phyloP scores from a whole-genome alignment of 73 alveolate genomes.

The Paramecium caudatum region DNA sequence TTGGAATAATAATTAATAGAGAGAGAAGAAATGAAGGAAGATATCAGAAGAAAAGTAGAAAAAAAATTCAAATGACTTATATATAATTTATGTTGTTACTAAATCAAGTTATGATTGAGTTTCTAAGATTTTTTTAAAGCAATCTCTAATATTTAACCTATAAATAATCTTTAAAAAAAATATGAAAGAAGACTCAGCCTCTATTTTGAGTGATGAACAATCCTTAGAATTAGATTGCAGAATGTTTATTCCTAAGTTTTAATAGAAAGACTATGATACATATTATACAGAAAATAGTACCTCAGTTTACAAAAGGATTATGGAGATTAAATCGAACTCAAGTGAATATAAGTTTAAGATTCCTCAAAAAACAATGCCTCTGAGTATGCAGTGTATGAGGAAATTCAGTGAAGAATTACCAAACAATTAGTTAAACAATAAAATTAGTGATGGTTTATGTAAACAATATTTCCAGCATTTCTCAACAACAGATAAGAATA shows the following conservation, averaged over 20 bases:
- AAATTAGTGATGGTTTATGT: too few species aligned
- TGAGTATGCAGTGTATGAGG: not conserved
- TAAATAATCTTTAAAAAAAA: too few species aligned
- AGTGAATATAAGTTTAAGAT: slow-evolving; percentile 27
- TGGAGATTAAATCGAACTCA: slow-evolving; percentile 14
- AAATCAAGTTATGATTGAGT: not conserved
- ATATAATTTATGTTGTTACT: not conserved
- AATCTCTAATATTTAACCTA: too few species aligned
- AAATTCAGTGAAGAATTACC: slow-evolving; percentile 24
- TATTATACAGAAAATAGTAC: slow-evolving; percentile 32
- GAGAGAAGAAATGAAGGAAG: slow-evolving; percentile 4
- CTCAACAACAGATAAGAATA: too few species aligned
- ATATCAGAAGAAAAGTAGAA: not conserved
- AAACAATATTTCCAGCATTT: too few species aligned
- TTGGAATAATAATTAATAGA: not conserved
- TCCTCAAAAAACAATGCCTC: not conserved
- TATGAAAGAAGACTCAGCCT: slow-evolving; percentile 42
- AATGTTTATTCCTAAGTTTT: not conserved
- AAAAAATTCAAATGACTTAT: not conserved
- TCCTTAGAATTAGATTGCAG: slow-evolving; percentile 37
- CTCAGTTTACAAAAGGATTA: slow-evolving; percentile 16
- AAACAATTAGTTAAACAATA: too few species aligned
- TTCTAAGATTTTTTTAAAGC: too few species aligned
- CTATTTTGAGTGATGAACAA: slow-evolving; percentile 17
- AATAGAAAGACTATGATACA: slow-evolving; percentile 6